Base-by-base conservation (phyloP, 805 yeast genomes). In the Isabelozyma pseudorhagii region DNA sequence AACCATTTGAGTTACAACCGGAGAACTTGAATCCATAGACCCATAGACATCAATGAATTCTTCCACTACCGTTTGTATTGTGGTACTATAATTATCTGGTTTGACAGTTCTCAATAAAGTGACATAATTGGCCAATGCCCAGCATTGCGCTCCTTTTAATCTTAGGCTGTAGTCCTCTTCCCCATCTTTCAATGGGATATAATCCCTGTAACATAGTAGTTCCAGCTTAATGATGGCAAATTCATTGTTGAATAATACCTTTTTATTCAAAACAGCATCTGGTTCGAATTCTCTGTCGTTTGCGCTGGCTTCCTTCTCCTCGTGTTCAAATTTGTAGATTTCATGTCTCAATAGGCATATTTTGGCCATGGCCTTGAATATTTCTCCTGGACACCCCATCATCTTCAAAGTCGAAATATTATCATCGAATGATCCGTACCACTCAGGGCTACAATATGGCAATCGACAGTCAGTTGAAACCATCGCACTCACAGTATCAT, bases 371-470 rank as follows among this genome's bases (percentile, higher is more conserved):
- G 79, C 73, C 14, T 63, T 60, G 57, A 81, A 81, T 1, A 81
- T 74, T 51, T 80, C 84, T 3, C 82, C 83, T 0, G 85, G 85
- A 53, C 85, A 81, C 0, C 84, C 85, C 77, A 78, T 79, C 75
- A 81, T 71, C 48, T 70, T 72, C 5, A 79, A 71, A 0, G 83
- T 79, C 14, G 84, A 79, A 4, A 77, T 68, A 9, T 59, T 57
- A 49, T 72, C 76, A 27, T 61, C 55, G 8, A 69, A 63, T 4
- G 66, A 52, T 2, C 85, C 85, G 54, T 78, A 80, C 83, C 84
- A 81, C 15, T 63, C 71, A 8, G 79, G 76, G 28, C 70, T 74
- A 60, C 83, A 79, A 49, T 66, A 79, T 0, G 85, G 85, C 29
- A 79, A 56, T 14, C 85, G 62, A 54, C 80, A 80, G 59, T 81